Percentiles rank a stretch among this genome's conserved stretches.
phyloP scores from a whole-genome alignment of 202 grass and related monocot genomes.

The Bolboschoenoplectus hybrid region DNA sequence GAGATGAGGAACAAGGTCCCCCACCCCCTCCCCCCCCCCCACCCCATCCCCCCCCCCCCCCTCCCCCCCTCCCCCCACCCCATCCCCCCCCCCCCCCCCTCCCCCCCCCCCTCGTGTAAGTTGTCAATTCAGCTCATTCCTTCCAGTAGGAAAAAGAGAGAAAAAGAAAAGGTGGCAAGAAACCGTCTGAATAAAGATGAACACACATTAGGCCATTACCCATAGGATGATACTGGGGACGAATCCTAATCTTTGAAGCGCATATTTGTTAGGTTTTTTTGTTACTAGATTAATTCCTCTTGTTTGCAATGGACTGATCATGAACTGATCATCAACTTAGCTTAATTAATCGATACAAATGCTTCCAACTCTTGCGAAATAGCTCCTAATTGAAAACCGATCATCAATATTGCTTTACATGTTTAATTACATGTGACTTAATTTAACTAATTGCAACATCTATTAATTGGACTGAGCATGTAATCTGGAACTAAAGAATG shows the following conservation, averaged over 20 bases:
- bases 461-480: background rate
- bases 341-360: background rate
- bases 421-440: background rate
- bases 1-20: background rate
- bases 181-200: background rate
- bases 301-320: background rate
- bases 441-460: background rate
- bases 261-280: background rate
- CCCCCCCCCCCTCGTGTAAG: background rate
- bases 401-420: background rate
- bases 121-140: slow-evolving; percentile 23
- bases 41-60: background rate
- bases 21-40: too few relatives aligned
- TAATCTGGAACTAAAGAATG: background rate
- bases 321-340: background rate
- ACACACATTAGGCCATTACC: background rate
- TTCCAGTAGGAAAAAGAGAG: background rate
- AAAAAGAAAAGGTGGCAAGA: slow-evolving; percentile 1
- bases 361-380: too few relatives aligned
- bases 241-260: background rate
- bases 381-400: too few relatives aligned
- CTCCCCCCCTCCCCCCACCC: background rate
- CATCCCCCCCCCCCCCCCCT: too few relatives aligned
- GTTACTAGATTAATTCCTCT: background rate
- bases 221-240: background rate